These are phyloP conservation scores for Neurospora sp. DNA, from an alignment of 2,329 filamentous ascomycete genomes.

Conservation along the genomic window DNA sequence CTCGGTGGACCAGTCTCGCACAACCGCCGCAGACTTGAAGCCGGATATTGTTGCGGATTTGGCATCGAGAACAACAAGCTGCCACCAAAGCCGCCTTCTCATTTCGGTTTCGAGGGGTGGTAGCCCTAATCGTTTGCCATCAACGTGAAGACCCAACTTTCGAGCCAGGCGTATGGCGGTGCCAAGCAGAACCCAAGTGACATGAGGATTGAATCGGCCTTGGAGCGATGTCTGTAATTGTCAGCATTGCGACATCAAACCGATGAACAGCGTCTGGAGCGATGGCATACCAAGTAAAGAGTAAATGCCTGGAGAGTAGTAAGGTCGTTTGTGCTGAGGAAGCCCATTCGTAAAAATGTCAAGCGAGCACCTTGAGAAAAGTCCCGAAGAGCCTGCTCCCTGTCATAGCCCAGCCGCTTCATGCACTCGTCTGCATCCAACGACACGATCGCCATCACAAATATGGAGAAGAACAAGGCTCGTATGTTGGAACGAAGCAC, in stretches of 20 bases:
- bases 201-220: constrained; percentile 48
- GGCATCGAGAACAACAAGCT: constrained; percentile 48
- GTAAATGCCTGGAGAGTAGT: constrained; percentile 49
- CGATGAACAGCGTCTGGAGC: neutral
- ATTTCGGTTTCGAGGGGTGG: constrained; percentile 58
- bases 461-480: constrained; percentile 56
- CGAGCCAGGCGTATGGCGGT: constrained; percentile 54
- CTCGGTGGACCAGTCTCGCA: constrained; percentile 46
- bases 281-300: constrained; percentile 40
- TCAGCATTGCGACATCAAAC: constrained; percentile 8
- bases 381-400: constrained; percentile 38
- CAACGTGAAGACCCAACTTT: constrained; percentile 57
- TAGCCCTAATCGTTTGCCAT: constrained; percentile 46
- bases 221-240: constrained; percentile 41
- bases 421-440: constrained; percentile 46
- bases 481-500: constrained; percentile 49
- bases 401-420: constrained; percentile 39
- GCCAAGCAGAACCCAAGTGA: constrained; percentile 51
- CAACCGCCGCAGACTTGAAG: constrained; percentile 41
- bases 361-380: constrained; percentile 43
- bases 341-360: constrained; percentile 42
- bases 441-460: constrained; percentile 49
- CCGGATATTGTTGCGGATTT: constrained; percentile 49
- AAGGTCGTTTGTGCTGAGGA: constrained; percentile 49
- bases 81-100: constrained; percentile 59